These are phyloP conservation scores for Ophiocordyceps camponoti-rufipedis DNA, from an alignment of 2,329 filamentous ascomycete genomes.

Conservation along the genomic window DNA sequence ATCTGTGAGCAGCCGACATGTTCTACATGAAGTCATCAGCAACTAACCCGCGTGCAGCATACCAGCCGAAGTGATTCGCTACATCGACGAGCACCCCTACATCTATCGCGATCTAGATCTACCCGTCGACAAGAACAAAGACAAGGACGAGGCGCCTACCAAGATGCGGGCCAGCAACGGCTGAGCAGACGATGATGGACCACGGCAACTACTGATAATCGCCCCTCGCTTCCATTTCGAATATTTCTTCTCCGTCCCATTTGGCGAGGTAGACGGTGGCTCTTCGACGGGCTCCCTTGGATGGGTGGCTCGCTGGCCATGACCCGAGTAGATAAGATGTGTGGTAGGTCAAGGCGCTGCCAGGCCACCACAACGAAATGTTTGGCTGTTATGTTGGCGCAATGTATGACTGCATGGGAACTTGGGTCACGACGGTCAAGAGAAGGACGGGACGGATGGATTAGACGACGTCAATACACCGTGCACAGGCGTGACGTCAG, in stretches of 20 bases:
- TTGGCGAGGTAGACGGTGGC: too few species aligned
- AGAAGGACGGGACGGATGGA: too few species aligned
- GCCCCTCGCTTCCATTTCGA: not conserved
- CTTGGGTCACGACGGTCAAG: too few species aligned
- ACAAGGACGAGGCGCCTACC: conserved; percentile 6
- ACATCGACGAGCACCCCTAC: conserved; percentile 44
- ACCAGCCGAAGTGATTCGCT: conserved; percentile 55
- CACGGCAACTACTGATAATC: not conserved
- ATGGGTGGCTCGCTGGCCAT: too few species aligned
- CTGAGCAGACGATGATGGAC: conserved; percentile 4
- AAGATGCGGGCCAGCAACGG: conserved; percentile 9
- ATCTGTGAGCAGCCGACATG: conserved; percentile 19
- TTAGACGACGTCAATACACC: too few species aligned
- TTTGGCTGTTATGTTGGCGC: too few species aligned
- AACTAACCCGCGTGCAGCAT: conserved; percentile 12
- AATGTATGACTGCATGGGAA: too few species aligned
- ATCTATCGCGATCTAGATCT: conserved; percentile 37
- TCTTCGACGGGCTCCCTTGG: too few species aligned
- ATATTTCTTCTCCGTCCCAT: not conserved
- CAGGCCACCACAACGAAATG: too few species aligned
- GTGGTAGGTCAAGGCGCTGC: too few species aligned
- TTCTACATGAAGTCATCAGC: not conserved
- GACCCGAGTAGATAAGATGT: too few species aligned
- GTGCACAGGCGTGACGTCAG: too few species aligned
- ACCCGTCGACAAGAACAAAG: conserved; percentile 6